Base-by-base conservation (phyloP, 768 basidiomycete genomes). In the Boletus subcaerulescens region DNA sequence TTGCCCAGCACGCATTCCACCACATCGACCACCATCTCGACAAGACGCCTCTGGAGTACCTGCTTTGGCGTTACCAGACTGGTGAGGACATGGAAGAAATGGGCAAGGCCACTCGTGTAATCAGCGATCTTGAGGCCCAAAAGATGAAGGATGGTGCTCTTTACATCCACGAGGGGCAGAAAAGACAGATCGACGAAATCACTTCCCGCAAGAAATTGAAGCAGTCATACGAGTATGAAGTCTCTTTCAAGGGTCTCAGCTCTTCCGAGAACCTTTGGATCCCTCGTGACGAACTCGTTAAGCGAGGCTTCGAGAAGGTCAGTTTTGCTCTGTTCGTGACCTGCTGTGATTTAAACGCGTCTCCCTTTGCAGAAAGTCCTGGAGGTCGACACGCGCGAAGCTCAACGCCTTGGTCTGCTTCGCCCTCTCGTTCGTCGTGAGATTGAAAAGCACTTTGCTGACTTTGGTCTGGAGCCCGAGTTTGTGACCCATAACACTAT, bases 51-150 rank as follows among this genome's bases (percentile, higher is more conserved):
- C 87, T 98, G 65, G 95, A 98, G 78, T 98, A 98, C 83, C 93
- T 98, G 92, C 79, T 98, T 62, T 98, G 95, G 95, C 94, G 95
- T 77, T 98, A 97, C 86, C 95, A 98, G 83, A 98, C 95, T 55
- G 95, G 95, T 73, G 95, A 98, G 75, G 95, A 98, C 80, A 76
- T 97, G 71, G 95, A 98, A 77, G 95, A 97, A 79, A 83, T 98
- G 85, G 77, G 76, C 76, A 98, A 97, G 84, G 93, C 91, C 54
- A 86, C 74, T 73, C 89, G 93, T 61, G 80, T 87, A 74, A 91
- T 98, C 73, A 78, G 82, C 58, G 92, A 88, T 52, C 93, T 90
- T 71, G 95, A 98, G 74, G 75, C 77, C 58, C 74, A 91, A 79
- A 96, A 93, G 86, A 98, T 98, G 95, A 91, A 95, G 81, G 95